Conservation (phyloP, 2,329 filamentous ascomycete genomes). For the Geosmithia flava region DNA sequence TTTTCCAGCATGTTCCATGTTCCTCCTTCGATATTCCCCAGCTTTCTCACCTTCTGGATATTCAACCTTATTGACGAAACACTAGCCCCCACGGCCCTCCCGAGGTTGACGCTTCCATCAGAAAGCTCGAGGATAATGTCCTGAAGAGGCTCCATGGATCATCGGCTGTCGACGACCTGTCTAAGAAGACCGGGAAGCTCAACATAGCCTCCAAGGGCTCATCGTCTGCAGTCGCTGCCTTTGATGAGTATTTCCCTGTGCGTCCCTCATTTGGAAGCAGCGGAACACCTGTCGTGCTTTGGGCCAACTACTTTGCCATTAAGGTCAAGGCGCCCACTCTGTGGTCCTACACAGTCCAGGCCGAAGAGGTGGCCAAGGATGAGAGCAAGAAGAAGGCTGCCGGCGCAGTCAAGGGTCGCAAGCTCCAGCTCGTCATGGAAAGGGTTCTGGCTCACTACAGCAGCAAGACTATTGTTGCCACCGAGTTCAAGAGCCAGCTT, state of each 20-base stretch:
- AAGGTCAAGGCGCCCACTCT: constrained; percentile 20
- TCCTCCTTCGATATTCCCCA: background rate
- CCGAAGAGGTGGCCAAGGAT: constrained; percentile 11
- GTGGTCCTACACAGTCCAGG: constrained; percentile 32
- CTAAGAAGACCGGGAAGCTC: background rate
- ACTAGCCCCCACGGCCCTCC: constrained; percentile 6
- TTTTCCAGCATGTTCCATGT: background rate
- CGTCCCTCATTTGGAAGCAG: constrained; percentile 36
- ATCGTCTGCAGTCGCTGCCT: background rate
- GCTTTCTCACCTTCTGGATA: background rate
- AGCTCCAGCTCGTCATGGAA: constrained; percentile 28
- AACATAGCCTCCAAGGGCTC: background rate
- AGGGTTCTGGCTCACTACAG: constrained; percentile 22
- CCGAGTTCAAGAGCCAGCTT: constrained; percentile 39
- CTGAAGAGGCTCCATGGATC: background rate
- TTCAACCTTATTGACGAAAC: constrained; percentile 1
- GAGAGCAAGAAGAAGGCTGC: constrained; percentile 5
- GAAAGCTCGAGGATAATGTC: constrained; percentile 27
- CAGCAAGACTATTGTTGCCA: constrained; percentile 21
- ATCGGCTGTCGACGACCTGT: background rate
- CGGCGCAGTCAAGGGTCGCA: constrained; percentile 25
- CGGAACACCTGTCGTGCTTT: constrained; percentile 30
- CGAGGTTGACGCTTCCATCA: constrained; percentile 12
- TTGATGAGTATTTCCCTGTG: constrained; percentile 23
- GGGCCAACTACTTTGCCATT: constrained; percentile 42